phyloP scores from a whole-genome alignment of 164 flowering plant genomes.

The Nelumbo lutea region DNA sequence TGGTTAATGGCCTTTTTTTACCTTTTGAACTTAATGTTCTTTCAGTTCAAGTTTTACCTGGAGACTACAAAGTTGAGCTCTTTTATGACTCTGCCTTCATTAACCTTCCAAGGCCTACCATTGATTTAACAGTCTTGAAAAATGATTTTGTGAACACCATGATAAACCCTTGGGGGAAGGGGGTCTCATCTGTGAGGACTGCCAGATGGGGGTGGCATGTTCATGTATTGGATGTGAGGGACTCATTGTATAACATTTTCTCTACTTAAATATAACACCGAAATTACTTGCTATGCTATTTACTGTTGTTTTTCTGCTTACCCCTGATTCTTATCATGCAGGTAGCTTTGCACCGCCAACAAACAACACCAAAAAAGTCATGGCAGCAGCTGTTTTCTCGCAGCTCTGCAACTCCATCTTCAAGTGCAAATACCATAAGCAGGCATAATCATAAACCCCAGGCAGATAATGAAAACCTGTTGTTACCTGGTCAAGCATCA shows the following conservation, averaged over 20 bases:
- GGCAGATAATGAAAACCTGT: slow-evolving; percentile 35
- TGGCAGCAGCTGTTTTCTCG: slow-evolving; percentile 94
- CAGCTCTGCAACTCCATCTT: slow-evolving; percentile 39
- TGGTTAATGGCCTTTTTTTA: background rate
- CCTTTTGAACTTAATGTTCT: background rate
- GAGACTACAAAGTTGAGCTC: background rate
- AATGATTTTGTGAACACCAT: background rate
- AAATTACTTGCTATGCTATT: background rate
- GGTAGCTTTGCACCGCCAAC: slow-evolving; percentile 45
- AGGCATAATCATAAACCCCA: slow-evolving; percentile 44
- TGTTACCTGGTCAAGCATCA: slow-evolving; percentile 27
- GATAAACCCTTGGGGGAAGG: background rate
- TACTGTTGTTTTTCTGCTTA: slow-evolving; percentile 3
- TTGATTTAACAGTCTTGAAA: background rate
- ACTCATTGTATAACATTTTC: background rate
- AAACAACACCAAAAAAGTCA: slow-evolving; percentile 58
- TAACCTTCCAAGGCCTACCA: background rate
- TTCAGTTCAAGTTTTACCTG: background rate
- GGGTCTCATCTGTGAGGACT: no score
- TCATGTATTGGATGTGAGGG: background rate
- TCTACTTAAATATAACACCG: background rate
- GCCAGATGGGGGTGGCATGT: no score
- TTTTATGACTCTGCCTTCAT: background rate
- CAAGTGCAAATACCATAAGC: slow-evolving; percentile 46
- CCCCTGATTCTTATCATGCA: slow-evolving; percentile 15